A percentile compares a stretch with the other conserved stretches of the same genome.
Conservation (phyloP, 176 grass and related monocot genomes). For the Metroxylon sagu region DNA sequence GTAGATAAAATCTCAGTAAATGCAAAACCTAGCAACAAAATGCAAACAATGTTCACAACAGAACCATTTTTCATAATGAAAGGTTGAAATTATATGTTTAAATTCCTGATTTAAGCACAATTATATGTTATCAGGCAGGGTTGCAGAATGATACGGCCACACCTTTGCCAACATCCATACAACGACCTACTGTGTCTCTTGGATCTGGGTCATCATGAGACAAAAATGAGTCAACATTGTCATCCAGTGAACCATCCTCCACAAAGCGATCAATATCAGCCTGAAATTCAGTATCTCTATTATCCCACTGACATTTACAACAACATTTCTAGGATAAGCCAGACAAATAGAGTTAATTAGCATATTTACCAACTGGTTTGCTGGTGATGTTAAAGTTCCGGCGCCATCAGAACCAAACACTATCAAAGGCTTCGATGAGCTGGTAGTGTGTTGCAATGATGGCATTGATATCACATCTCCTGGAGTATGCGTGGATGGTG, state of each 20-base stretch:
- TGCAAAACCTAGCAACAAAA: conserved; percentile 54
- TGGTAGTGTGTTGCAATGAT: conserved; percentile 63
- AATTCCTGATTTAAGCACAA: no score
- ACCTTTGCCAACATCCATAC: conserved; percentile 95
- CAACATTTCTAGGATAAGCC: neutral
- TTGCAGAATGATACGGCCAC: neutral
- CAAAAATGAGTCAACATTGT: conserved; percentile 99
- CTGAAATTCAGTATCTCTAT: conserved; percentile 32
- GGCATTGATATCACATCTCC: conserved; percentile 83
- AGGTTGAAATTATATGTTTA: no score
- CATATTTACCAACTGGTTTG: conserved; percentile 67
- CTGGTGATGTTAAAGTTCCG: conserved; percentile 76
- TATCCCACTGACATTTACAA: neutral
- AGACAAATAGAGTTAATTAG: neutral
- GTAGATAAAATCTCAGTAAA: conserved; percentile 59
- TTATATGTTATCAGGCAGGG: no score
- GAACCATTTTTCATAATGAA: no score
- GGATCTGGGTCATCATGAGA: conserved; percentile 97
- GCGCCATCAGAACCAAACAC: conserved; percentile 71
- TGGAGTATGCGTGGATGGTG: conserved; percentile 98
- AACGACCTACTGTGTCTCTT: conserved; percentile 70
- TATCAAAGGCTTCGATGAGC: conserved; percentile 62
- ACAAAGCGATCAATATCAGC: conserved; percentile 89
- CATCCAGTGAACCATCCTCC: conserved; percentile 88
- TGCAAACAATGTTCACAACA: neutral